Base-by-base conservation (phyloP, 371 early-diverging fungal species). In the Mucor piriformis region DNA sequence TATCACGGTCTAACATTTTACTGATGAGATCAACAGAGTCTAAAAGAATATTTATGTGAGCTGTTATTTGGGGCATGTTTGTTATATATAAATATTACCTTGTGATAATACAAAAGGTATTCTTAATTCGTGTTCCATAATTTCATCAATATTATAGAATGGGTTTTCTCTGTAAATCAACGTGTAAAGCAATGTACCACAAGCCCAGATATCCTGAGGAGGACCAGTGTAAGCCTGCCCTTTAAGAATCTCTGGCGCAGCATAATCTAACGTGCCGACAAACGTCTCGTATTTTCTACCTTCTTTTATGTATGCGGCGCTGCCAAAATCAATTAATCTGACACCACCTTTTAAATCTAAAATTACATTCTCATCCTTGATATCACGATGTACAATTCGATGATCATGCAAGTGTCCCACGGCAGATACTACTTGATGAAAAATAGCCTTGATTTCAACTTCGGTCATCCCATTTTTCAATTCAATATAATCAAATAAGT, bases 131-230 rank as follows among this genome's bases (percentile, higher is more conserved):
- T 49, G 52, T 21, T 66, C 54, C 62, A 54, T 50, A 3, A 61
- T 61, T 49, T 61, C 64, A 23, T 64, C 64, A 24, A 64, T 58
- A 42, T 64, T 64, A 32, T 64, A 64, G 43, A 64, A 64, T 0
- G 64, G 64, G 35, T 54, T 62, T 57, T 67, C 53, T 48, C 27
- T 81, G 53, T 82, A 87, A 24, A 89, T 76, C 59, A 93, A 73
- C 3, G 90, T 90, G 67, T 88, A 93, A 25, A 93, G 63, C 24
- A 93, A 73, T 37, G 92, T 80, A 0, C 92, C 92, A 15, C 90
- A 69, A 6, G 91, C 86, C 91, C 93, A 93, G 37, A 88, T 83
- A 67, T 93, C 94, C 59, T 89, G 91, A 32, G 86, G 89, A 53
- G 73, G 77, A 0, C 88, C 89, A 18, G 82, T 74, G 56, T 89